Evolutionary conservation across 2,329 filamentous ascomycete genomes (phyloP).

Genomic region (Fusarium virguliforme): DNA sequence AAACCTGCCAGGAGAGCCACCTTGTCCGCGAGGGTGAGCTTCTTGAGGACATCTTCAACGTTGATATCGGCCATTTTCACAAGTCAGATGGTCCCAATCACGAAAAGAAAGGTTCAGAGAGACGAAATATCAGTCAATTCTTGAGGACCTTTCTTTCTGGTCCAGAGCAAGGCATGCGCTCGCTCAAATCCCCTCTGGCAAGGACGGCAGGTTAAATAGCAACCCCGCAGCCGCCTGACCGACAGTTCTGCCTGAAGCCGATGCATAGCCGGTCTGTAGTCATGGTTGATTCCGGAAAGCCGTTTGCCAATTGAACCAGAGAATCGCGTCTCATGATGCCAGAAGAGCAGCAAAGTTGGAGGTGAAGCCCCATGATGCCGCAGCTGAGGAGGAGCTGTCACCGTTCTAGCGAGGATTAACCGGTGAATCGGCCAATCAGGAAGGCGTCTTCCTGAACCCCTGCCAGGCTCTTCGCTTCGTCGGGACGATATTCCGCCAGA

Average conservation of each 20-base stretch:
- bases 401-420: constrained; percentile 27
- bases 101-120: neutral
- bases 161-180: constrained; percentile 18
- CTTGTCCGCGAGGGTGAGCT: constrained; percentile 69
- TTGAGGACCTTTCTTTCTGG: neutral
- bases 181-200: neutral
- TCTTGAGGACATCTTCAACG: constrained; percentile 69
- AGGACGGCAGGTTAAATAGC: constrained; percentile 36
- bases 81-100: neutral
- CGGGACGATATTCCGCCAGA: constrained; percentile 44
- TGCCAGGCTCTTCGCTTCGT: constrained; percentile 34
- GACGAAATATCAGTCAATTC: constrained; percentile 26
- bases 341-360: constrained; percentile 34
- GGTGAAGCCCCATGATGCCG: constrained; percentile 46
- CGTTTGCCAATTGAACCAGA: constrained; percentile 35
- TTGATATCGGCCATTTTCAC: constrained; percentile 66
- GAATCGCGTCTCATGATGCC: constrained; percentile 42
- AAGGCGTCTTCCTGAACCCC: neutral
- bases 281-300: constrained; percentile 18
- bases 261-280: constrained; percentile 20
- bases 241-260: constrained; percentile 40
- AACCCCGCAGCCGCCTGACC: constrained; percentile 38
- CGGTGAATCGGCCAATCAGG: constrained; percentile 22
- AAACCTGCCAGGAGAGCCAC: constrained; percentile 68
- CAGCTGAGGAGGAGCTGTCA: constrained; percentile 27